Percentiles rank a stretch among this genome's conserved stretches.
phyloP scores from a whole-genome alignment of 164 flowering plant genomes.

The Aristolochia contorta region DNA sequence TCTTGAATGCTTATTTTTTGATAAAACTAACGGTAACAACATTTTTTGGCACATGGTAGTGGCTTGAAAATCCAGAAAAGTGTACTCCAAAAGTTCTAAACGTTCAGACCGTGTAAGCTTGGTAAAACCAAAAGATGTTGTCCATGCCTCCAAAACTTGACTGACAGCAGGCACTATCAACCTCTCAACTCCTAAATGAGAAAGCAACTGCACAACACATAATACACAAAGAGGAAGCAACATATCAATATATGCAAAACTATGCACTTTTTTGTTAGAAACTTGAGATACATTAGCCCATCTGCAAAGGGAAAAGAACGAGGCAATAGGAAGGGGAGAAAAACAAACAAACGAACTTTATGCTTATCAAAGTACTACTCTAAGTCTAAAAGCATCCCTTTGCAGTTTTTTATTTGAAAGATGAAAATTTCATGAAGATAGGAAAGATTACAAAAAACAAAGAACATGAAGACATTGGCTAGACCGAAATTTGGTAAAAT shows the following conservation, averaged over 20 bases:
- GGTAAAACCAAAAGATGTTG: slow-evolving; percentile 64
- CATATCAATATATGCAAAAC: neutral
- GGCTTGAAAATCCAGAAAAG: slow-evolving; percentile 64
- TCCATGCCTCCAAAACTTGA: slow-evolving; percentile 58
- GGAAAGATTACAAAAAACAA: too few relatives aligned
- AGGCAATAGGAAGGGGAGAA: too few relatives aligned
- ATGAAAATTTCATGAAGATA: too few relatives aligned
- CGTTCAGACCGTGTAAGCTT: slow-evolving; percentile 45
- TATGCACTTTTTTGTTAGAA: neutral
- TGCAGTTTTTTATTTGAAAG: too few relatives aligned
- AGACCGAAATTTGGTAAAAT: too few relatives aligned
- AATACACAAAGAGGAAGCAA: neutral
- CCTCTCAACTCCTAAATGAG: slow-evolving; percentile 66
- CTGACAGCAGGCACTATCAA: slow-evolving; percentile 72
- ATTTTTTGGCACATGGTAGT: slow-evolving; percentile 76
- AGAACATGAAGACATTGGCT: too few relatives aligned
- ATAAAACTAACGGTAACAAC: slow-evolving; percentile 14
- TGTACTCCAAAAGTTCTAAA: slow-evolving; percentile 33
- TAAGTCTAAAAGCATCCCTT: too few relatives aligned
- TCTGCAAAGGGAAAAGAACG: too few relatives aligned
- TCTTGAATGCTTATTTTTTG: slow-evolving; percentile 12
- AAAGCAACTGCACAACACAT: slow-evolving; percentile 44
- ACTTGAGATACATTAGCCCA: too few relatives aligned
- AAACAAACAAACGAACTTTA: too few relatives aligned
- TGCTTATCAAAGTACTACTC: too few relatives aligned